These are phyloP conservation scores for Candida tropicalis DNA, from an alignment of 1,139 yeast genomes.

Conservation along the genomic window DNA sequence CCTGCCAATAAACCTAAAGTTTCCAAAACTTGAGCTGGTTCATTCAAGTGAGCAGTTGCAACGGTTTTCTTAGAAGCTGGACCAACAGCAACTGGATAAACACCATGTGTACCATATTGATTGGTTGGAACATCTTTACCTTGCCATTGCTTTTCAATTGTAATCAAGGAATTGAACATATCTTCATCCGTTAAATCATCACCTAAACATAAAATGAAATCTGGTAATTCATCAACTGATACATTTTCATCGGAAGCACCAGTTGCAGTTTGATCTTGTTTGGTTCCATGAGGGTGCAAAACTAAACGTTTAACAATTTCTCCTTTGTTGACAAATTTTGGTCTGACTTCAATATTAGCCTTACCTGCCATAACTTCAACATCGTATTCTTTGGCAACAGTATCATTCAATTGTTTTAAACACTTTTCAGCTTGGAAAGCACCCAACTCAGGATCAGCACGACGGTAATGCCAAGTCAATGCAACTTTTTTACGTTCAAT, in stretches of 20 bases:
- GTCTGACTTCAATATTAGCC: conserved; percentile 96
- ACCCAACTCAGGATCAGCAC: conserved; percentile 93
- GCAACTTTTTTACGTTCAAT: conserved; percentile 93
- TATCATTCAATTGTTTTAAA: conserved; percentile 60
- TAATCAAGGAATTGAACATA: conserved; percentile 80
- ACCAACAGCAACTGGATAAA: conserved; percentile 92
- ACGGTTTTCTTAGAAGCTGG: conserved; percentile 89
- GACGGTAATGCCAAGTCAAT: conserved; percentile 95
- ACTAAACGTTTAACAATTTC: conserved; percentile 87
- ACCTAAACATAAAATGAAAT: conserved; percentile 86
- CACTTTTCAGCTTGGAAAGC: conserved; percentile 80
- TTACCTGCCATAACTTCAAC: conserved; percentile 93
- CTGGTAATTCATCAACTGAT: conserved; percentile 60
- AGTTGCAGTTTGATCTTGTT: conserved; percentile 29
- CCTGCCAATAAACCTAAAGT: conserved; percentile 82
- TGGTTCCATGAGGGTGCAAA: conserved; percentile 57
- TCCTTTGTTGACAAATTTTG: conserved; percentile 92
- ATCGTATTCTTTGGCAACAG: conserved; percentile 69
- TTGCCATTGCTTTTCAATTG: conserved; percentile 56
- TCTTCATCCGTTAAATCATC: conserved; percentile 98
- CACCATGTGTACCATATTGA: conserved; percentile 57
- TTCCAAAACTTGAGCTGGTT: conserved; percentile 84
- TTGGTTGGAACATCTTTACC: conserved; percentile 40
- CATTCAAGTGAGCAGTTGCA: conserved; percentile 86
- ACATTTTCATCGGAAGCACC: conserved; percentile 21